Conservation (phyloP, 2,329 filamentous ascomycete genomes). For the Nemania bipapillata region DNA sequence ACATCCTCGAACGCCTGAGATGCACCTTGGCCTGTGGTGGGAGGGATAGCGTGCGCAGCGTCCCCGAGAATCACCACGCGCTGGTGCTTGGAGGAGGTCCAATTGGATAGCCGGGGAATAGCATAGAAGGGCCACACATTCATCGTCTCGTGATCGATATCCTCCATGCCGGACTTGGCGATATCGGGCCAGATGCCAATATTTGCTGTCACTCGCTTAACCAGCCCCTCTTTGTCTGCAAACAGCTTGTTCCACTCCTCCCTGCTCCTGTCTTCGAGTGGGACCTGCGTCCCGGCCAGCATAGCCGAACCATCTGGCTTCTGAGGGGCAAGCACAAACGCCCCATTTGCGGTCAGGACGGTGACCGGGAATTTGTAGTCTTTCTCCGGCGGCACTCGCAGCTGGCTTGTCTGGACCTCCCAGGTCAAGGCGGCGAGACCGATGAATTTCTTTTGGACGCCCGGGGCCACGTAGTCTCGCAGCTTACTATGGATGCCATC, state of each 20-base stretch:
- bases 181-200: slow-evolving; percentile 37
- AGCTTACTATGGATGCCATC: slow-evolving; percentile 70
- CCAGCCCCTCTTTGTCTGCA: slow-evolving; percentile 37
- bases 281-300: slow-evolving; percentile 39
- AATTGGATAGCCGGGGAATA: slow-evolving; percentile 33
- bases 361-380: slow-evolving; percentile 39
- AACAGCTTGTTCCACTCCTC: slow-evolving; percentile 35
- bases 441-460: slow-evolving; percentile 61
- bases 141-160: slow-evolving; percentile 36
- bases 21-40: slow-evolving; percentile 40
- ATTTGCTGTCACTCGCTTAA: slow-evolving; percentile 11
- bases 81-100: slow-evolving; percentile 36
- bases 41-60: slow-evolving; percentile 42
- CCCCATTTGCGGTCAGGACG: slow-evolving; percentile 34
- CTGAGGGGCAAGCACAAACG: slow-evolving; percentile 40
- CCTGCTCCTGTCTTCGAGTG: slow-evolving; percentile 29
- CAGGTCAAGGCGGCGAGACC: slow-evolving; percentile 56
- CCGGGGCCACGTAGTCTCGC: slow-evolving; percentile 62
- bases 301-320: slow-evolving; percentile 38
- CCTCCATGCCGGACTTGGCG: slow-evolving; percentile 33
- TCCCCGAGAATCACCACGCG: slow-evolving; percentile 40
- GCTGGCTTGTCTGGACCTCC: slow-evolving; percentile 35
- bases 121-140: slow-evolving; percentile 41
- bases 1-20: slow-evolving; percentile 45
- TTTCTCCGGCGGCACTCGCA: slow-evolving; percentile 36